Percentiles rank a stretch among this genome's conserved stretches.
phyloP scores from a whole-genome alignment of 1,284 basidiomycete species.

The Moesziomyces sp. region DNA sequence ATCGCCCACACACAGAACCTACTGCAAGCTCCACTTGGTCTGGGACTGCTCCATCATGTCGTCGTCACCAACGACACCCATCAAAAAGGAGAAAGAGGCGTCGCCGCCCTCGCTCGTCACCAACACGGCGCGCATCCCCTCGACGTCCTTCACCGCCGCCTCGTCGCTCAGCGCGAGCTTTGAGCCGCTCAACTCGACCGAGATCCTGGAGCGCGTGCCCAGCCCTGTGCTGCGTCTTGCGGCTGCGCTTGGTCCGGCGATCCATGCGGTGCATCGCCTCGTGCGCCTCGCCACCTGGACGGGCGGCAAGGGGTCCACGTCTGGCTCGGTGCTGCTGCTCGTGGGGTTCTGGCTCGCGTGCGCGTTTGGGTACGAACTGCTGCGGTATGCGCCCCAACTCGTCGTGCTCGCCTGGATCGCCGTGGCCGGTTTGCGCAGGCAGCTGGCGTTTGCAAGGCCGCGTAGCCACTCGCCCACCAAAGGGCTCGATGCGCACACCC shows the following conservation, averaged over 20 bases:
- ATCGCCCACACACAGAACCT: not conserved
- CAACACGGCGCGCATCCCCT: constrained; percentile 31
- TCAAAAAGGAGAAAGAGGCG: constrained; percentile 28
- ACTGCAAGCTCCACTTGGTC: not conserved
- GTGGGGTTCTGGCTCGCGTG: constrained; percentile 57
- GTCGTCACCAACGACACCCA: constrained; percentile 18
- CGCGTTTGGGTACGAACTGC: constrained; percentile 62
- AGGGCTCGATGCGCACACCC: constrained; percentile 27
- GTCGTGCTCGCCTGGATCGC: constrained; percentile 51
- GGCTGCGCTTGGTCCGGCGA: constrained; percentile 47
- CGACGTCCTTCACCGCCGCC: constrained; percentile 23
- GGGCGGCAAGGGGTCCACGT: constrained; percentile 44
- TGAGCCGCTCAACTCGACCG: constrained; percentile 40
- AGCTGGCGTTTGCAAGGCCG: constrained; percentile 38
- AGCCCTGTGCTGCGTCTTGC: constrained; percentile 49
- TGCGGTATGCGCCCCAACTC: constrained; percentile 63
- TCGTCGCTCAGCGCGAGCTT: constrained; percentile 39
- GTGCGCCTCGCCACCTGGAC: constrained; percentile 64
- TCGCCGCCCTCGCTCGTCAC: constrained; percentile 29
- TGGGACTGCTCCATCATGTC: constrained; percentile 13
- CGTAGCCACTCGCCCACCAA: constrained; percentile 21
- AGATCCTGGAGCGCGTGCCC: constrained; percentile 55
- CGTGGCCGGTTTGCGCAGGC: constrained; percentile 46
- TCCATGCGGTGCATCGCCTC: constrained; percentile 49
- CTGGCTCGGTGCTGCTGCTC: constrained; percentile 57